Evolutionary conservation across 2,329 filamentous ascomycete species (phyloP).

Genomic region (Penicillium sp.): DNA sequence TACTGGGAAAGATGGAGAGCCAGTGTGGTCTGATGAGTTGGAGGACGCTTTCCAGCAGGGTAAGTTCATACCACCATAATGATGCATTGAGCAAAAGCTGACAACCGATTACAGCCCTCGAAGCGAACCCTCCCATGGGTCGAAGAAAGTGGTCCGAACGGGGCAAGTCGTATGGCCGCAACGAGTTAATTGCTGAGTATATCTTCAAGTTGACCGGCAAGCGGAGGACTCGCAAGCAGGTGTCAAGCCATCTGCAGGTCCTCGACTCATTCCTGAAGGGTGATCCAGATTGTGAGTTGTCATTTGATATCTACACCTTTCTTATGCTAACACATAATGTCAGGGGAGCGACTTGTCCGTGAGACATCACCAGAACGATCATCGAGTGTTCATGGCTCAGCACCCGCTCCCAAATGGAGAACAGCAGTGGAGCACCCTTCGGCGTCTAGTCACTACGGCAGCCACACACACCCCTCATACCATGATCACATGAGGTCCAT

Average conservation of each 20-base stretch:
- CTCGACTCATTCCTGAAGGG: constrained; percentile 55
- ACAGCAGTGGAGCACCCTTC: constrained; percentile 33
- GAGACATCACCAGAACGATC: constrained; percentile 35
- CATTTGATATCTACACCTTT: not conserved
- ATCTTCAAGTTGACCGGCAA: constrained; percentile 56
- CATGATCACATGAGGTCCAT: constrained; percentile 32
- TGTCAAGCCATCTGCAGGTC: constrained; percentile 64
- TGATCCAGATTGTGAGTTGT: constrained; percentile 51
- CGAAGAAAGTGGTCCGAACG: constrained; percentile 52
- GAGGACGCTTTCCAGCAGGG: constrained; percentile 50
- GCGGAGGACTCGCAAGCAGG: constrained; percentile 55
- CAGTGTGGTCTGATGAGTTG: constrained; percentile 47
- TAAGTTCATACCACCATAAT: constrained; percentile 20
- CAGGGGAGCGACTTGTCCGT: constrained; percentile 41
- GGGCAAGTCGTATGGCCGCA: constrained; percentile 56
- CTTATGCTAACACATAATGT: not conserved
- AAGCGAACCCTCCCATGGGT: constrained; percentile 57
- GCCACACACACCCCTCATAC: constrained; percentile 27
- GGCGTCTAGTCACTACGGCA: constrained; percentile 29
- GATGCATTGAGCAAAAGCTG: constrained; percentile 9
- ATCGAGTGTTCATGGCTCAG: constrained; percentile 30
- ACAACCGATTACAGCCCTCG: constrained; percentile 42
- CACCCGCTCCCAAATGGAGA: constrained; percentile 33
- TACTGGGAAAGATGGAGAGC: constrained; percentile 43
- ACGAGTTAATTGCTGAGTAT: constrained; percentile 60